Evolutionary conservation across 1,139 yeast species (phyloP).

Genomic region (Candida buenavistaensis): DNA sequence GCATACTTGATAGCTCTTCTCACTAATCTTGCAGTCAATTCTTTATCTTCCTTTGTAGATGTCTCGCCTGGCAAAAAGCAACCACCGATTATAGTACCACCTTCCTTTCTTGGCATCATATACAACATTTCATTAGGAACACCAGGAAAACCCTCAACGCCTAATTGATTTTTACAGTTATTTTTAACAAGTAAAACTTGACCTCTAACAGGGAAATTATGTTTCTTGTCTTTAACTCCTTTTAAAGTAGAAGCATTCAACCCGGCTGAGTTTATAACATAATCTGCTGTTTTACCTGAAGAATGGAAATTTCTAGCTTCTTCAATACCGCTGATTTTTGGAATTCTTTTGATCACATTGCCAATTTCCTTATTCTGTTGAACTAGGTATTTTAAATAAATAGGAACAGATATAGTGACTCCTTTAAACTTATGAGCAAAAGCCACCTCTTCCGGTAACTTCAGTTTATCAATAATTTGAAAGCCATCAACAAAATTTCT

Average conservation of each 20-base stretch:
- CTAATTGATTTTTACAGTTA: slow-evolving; percentile 24
- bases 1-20: slow-evolving; percentile 40
- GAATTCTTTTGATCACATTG: slow-evolving; percentile 31
- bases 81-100: slow-evolving; percentile 56
- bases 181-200: slow-evolving; percentile 43
- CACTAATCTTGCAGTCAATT: slow-evolving; percentile 37
- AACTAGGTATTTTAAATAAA: slow-evolving; percentile 48
- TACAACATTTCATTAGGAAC: slow-evolving; percentile 41
- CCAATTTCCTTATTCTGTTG: slow-evolving; percentile 40
- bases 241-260: slow-evolving; percentile 30
- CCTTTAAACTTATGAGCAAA: slow-evolving; percentile 48
- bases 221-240: slow-evolving; percentile 32
- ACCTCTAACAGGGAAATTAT: slow-evolving; percentile 36
- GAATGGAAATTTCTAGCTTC: slow-evolving; percentile 27
- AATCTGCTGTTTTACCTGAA: slow-evolving; percentile 29
- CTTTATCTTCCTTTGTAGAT: slow-evolving; percentile 30
- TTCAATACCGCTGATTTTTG: slow-evolving; percentile 23
- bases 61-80: slow-evolving; percentile 32
- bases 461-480: slow-evolving; percentile 23
- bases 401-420: slow-evolving; percentile 49
- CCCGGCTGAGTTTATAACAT: slow-evolving; percentile 50
- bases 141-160: slow-evolving; percentile 33
- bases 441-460: slow-evolving; percentile 31
- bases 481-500: slow-evolving; percentile 36
- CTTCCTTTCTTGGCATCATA: slow-evolving; percentile 54